These are phyloP conservation scores for Moniliophthora roreri DNA, from an alignment of 1,284 basidiomycete genomes.

Conservation along the genomic window DNA sequence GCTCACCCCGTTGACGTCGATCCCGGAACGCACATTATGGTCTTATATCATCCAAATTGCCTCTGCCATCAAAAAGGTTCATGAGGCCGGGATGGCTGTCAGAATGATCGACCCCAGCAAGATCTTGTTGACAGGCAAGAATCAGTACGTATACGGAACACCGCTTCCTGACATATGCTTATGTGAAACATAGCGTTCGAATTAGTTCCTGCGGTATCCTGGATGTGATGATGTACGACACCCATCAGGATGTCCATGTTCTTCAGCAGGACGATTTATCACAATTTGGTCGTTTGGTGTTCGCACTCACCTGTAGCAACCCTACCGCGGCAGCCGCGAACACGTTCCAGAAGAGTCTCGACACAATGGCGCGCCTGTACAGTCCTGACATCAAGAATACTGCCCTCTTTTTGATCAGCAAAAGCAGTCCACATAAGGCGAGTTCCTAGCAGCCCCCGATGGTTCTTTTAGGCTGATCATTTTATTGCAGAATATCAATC, in stretches of 20 bases:
- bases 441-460: conserved; percentile 6
- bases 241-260: conserved; percentile 55
- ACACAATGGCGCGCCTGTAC: conserved; percentile 75
- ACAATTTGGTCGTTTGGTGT: conserved; percentile 84
- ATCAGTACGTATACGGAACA: conserved; percentile 55
- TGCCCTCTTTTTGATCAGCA: conserved; percentile 76
- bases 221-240: conserved; percentile 81
- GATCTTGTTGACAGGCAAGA: conserved; percentile 87
- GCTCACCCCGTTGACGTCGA: conserved; percentile 24
- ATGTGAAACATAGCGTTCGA: conserved; percentile 52
- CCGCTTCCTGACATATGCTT: not conserved
- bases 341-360: conserved; percentile 77
- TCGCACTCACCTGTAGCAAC: conserved; percentile 78
- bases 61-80: conserved; percentile 83
- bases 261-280: conserved; percentile 88
- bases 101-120: conserved; percentile 87
- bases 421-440: conserved; percentile 66
- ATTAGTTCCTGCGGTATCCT: conserved; percentile 83
- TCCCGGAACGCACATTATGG: conserved; percentile 91
- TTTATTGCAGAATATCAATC: conserved; percentile 66
- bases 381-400: conserved; percentile 82
- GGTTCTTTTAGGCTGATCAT: not conserved
- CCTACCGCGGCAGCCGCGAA: conserved; percentile 55
- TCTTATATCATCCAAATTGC: conserved; percentile 92
- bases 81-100: conserved; percentile 81